These are phyloP conservation scores for Chrysoporthe austroafricana DNA, from an alignment of 2,329 filamentous ascomycete species.

Conservation along the genomic window DNA sequence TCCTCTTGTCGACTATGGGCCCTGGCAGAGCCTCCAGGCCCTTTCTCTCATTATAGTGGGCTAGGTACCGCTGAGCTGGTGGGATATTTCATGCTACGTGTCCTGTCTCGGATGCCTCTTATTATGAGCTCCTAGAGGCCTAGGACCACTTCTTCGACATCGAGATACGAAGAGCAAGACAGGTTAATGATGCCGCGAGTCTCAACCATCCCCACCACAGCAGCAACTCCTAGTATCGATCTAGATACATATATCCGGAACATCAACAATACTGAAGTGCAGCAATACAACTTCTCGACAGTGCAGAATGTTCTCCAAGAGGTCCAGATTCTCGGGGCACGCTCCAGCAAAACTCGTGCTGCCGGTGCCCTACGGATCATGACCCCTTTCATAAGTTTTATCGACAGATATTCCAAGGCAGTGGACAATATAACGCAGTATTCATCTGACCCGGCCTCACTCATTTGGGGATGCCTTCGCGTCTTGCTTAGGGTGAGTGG, in stretches of 20 bases:
- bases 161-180: not conserved
- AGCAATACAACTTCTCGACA: constrained; percentile 1
- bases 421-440: not conserved
- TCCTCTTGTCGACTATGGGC: not conserved
- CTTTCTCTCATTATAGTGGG: not conserved
- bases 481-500: constrained; percentile 2
- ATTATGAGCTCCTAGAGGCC: not conserved
- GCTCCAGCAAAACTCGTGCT: not conserved
- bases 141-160: not conserved
- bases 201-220: not conserved
- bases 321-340: not conserved
- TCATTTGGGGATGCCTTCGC: constrained; percentile 1
- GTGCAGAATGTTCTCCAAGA: constrained; percentile 8
- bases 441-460: not conserved
- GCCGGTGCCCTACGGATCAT: not conserved
- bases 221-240: not conserved
- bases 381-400: constrained; percentile 7
- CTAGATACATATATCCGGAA: not conserved
- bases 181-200: not conserved
- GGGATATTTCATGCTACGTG: not conserved
- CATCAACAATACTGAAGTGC: not conserved
- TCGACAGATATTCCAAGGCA: not conserved
- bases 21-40: not conserved
- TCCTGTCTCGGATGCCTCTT: not conserved
- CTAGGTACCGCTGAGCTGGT: not conserved